These are phyloP conservation scores for Diplodia scrobiculata DNA, from an alignment of 2,329 filamentous ascomycete species.

Conservation along the genomic window DNA sequence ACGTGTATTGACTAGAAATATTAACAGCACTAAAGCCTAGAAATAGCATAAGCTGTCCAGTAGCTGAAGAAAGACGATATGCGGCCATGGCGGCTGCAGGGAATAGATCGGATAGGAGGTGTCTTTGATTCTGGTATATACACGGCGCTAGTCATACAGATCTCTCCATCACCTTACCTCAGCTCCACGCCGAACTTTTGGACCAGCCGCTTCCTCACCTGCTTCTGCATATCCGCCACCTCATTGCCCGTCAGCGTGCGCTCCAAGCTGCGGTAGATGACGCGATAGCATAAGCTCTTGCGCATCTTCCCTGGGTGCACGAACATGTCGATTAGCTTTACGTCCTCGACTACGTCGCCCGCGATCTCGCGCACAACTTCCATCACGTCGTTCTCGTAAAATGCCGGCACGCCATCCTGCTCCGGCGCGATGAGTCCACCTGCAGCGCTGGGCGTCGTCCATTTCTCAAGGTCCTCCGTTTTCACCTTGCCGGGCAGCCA, in stretches of 20 bases:
- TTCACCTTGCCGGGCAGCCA: constrained; percentile 62
- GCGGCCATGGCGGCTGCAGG: not conserved
- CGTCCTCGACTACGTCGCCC: constrained; percentile 85
- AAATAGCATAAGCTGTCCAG: too few species aligned
- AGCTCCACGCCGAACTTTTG: constrained; percentile 76
- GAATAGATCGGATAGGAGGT: not conserved
- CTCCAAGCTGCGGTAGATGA: constrained; percentile 92
- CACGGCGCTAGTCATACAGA: not conserved
- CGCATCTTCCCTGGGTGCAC: constrained; percentile 80
- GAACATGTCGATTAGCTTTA: constrained; percentile 81
- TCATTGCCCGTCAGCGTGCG: constrained; percentile 83
- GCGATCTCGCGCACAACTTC: constrained; percentile 83
- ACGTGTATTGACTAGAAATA: not conserved
- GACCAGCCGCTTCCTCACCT: constrained; percentile 66
- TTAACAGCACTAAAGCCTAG: too few species aligned
- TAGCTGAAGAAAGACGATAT: too few species aligned
- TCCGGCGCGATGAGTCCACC: constrained; percentile 43
- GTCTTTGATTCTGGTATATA: constrained; percentile 1
- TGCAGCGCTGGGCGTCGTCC: constrained; percentile 33
- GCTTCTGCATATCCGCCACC: constrained; percentile 72
- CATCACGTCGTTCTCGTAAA: constrained; percentile 98
- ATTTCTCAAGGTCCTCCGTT: constrained; percentile 35
- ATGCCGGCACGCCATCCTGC: constrained; percentile 43
- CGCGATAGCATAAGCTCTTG: constrained; percentile 85
- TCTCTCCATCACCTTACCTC: constrained; percentile 52